Percentiles rank a stretch among this genome's conserved stretches.
phyloP scores from a whole-genome alignment of 306 rosid genomes.

The Pyrus pyrifolia region DNA sequence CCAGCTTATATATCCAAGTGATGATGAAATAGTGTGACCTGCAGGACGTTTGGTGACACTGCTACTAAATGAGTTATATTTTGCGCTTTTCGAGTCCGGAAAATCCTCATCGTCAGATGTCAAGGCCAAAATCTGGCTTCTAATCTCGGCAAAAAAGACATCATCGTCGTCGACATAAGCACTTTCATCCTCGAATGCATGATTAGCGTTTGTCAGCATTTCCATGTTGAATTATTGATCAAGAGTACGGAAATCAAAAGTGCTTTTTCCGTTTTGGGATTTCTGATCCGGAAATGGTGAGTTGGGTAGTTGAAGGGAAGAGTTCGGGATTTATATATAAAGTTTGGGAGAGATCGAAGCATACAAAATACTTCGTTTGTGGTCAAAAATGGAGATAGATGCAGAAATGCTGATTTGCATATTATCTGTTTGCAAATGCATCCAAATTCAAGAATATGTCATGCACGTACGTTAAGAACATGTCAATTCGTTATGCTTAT shows the following conservation, averaged over 20 bases:
- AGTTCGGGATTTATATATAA: background rate
- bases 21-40: background rate
- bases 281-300: background rate
- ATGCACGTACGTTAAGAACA: constrained; percentile 29
- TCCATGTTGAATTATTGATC: constrained; percentile 14
- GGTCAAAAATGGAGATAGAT: constrained; percentile 24
- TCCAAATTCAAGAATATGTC: constrained; percentile 37
- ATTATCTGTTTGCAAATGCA: constrained; percentile 3
- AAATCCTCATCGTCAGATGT: constrained; percentile 44
- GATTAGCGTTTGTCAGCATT: constrained; percentile 17
- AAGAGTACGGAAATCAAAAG: background rate
- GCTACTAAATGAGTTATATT: background rate
- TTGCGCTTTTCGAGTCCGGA: constrained; percentile 6
- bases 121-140: constrained; percentile 54
- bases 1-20: constrained; percentile 14
- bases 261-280: background rate
- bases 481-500: constrained; percentile 4
- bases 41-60: constrained; percentile 1
- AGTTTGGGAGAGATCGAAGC: background rate
- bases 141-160: constrained; percentile 54
- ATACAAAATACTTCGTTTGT: background rate
- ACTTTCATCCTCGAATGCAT: constrained; percentile 20
- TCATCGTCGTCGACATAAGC: constrained; percentile 23
- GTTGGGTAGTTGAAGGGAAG: background rate
- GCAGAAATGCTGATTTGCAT: constrained; percentile 4